A percentile compares a stretch with the other conserved stretches of the same genome.
Evolutionary conservation across 2,329 filamentous ascomycete genomes (phyloP).

Genomic region (Talaromyces amestolkiae): DNA sequence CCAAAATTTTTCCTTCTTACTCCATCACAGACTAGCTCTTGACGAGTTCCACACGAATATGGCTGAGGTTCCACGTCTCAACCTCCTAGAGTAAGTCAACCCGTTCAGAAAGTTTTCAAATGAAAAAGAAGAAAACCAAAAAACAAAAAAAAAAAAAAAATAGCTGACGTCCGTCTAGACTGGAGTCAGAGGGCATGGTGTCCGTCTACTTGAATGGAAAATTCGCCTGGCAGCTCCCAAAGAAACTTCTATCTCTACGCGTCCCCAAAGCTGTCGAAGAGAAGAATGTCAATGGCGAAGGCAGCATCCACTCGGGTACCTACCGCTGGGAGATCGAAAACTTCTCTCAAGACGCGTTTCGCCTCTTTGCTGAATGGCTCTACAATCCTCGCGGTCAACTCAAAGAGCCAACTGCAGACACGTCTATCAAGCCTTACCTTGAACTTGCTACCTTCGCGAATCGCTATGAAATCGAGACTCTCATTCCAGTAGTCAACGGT

Average conservation of each 20-base stretch:
- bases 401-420: not conserved
- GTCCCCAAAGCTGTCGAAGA: not conserved
- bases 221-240: slow-evolving; percentile 13
- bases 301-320: not conserved
- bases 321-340: slow-evolving; percentile 8
- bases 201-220: slow-evolving; percentile 14
- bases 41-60: not conserved
- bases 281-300: not conserved
- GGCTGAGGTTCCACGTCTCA: not conserved
- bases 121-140: no score
- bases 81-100: not conserved
- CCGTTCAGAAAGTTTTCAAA: not conserved
- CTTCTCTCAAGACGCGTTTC: slow-evolving; percentile 7
- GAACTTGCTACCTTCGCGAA: not conserved
- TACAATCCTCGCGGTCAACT: slow-evolving; percentile 2
- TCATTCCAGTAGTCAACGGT: not conserved
- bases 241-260: not conserved
- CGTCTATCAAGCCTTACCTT: not conserved
- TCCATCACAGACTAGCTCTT: no score
- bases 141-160: not conserved
- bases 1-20: no score
- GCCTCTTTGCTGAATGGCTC: slow-evolving; percentile 15
- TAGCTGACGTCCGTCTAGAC: not conserved
- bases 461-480: not conserved
- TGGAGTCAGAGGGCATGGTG: slow-evolving; percentile 10